Conservation (phyloP, 2,329 filamentous ascomycete genomes). For the Xylaria sp. region DNA sequence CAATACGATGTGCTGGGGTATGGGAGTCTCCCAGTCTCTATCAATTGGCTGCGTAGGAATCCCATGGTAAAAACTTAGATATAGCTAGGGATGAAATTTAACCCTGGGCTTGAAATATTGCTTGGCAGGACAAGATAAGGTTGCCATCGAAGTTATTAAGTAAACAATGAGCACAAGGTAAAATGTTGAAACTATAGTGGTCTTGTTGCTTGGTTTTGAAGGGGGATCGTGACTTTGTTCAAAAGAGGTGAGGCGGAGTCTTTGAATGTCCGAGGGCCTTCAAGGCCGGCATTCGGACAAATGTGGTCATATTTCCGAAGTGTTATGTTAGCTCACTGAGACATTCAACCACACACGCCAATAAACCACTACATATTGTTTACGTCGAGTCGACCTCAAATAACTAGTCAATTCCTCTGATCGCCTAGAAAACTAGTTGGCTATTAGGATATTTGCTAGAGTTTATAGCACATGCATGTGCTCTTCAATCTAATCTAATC, state of each 20-base stretch:
- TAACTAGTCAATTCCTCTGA: no score
- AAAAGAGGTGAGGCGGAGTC: background rate
- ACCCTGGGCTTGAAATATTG: background rate
- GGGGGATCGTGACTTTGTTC: background rate
- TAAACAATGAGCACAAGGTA: background rate
- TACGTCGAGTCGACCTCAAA: no score
- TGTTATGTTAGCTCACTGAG: background rate
- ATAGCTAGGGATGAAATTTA: background rate
- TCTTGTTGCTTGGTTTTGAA: background rate
- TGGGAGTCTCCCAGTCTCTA: background rate
- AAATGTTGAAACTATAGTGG: background rate
- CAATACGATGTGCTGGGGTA: background rate
- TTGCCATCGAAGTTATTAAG: background rate
- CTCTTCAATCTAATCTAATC: no score
- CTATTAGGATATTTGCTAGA: no score
- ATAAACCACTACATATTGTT: no score
- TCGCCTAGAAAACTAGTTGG: no score
- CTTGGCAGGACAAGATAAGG: background rate
- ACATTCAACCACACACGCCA: no score
- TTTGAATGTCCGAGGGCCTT: background rate
- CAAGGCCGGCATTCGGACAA: background rate
- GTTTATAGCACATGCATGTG: no score
- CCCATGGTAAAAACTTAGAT: background rate
- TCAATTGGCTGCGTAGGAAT: background rate
- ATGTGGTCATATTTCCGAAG: background rate